A percentile compares a stretch with the other conserved stretches of the same genome.
phyloP scores from a whole-genome alignment of 495 filamentous ascomycete species.

The Aspergillus haitiensis region DNA sequence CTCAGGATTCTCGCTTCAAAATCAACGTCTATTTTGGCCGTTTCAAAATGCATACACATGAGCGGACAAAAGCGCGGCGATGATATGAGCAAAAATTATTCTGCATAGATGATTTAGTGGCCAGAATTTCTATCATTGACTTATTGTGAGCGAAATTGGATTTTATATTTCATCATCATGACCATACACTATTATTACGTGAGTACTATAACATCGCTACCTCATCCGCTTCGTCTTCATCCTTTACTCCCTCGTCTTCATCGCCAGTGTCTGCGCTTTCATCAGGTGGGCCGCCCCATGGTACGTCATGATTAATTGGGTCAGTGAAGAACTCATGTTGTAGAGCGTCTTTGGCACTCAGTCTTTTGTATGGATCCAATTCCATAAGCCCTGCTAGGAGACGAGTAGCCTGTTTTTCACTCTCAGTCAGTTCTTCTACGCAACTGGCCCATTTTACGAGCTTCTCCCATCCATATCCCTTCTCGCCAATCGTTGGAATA shows the following conservation, averaged over 20 bases:
- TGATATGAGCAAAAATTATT: background rate
- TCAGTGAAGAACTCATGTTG: constrained; percentile 65
- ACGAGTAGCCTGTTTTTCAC: constrained; percentile 48
- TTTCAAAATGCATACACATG: background rate
- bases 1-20: too few species aligned
- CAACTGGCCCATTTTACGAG: constrained; percentile 87
- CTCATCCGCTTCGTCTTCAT: constrained; percentile 45
- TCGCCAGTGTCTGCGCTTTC: constrained; percentile 44
- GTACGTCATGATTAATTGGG: constrained; percentile 47
- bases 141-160: too few species aligned
- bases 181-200: constrained; percentile 23
- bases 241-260: constrained; percentile 34
- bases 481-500: constrained; percentile 82
- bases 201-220: constrained; percentile 44
- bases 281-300: constrained; percentile 47
- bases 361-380: constrained; percentile 55
- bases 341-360: constrained; percentile 60
- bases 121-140: background rate
- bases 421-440: constrained; percentile 48
- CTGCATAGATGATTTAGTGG: background rate
- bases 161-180: constrained; percentile 26
- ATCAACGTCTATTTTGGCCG: too few species aligned
- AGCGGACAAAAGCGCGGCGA: background rate
- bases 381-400: constrained; percentile 68
- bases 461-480: constrained; percentile 84